A percentile compares a stretch with the other conserved stretches of the same genome.
These are phyloP conservation scores for Geosmithia putterillii DNA, from an alignment of 2,329 filamentous ascomycete genomes.

Conservation along the genomic window DNA sequence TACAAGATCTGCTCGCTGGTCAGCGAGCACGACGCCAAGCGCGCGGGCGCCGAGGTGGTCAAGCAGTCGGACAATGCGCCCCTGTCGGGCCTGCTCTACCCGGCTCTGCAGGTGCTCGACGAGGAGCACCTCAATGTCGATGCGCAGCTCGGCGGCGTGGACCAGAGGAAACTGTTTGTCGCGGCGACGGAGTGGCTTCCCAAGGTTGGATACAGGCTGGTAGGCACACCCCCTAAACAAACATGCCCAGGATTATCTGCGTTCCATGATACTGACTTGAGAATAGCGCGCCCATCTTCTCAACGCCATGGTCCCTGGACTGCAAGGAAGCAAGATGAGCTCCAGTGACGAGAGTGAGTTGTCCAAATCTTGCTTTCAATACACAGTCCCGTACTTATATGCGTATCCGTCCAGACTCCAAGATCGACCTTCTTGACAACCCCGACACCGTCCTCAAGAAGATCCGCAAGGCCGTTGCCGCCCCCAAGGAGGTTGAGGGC, in stretches of 20 bases:
- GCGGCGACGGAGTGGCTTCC: slow-evolving; percentile 77
- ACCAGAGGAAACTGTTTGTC: slow-evolving; percentile 83
- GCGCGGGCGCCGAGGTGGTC: slow-evolving; percentile 85
- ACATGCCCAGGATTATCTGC: too few species aligned
- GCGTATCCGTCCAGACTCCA: slow-evolving; percentile 45
- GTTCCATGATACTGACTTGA: too few species aligned
- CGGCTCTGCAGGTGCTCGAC: slow-evolving; percentile 68
- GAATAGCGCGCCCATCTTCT: slow-evolving; percentile 23
- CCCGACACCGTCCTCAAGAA: slow-evolving; percentile 69
- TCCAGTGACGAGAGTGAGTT: slow-evolving; percentile 51
- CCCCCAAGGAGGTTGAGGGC: slow-evolving; percentile 63
- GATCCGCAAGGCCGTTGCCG: slow-evolving; percentile 71
- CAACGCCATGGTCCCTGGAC: slow-evolving; percentile 76
- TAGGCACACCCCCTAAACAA: too few species aligned
- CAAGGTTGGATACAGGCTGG: slow-evolving; percentile 70
- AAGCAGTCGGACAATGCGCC: slow-evolving; percentile 77
- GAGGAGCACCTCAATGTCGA: slow-evolving; percentile 84
- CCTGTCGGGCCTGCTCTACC: slow-evolving; percentile 36
- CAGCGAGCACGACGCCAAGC: slow-evolving; percentile 72
- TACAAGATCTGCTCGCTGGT: slow-evolving; percentile 62
- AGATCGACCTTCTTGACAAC: slow-evolving; percentile 84
- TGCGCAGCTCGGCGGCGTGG: slow-evolving; percentile 73
- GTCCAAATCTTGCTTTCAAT: not conserved
- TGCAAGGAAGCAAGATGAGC: slow-evolving; percentile 79
- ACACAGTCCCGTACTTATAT: not conserved